Conservation (phyloP, 345 rosid species). For the Melastoma malabathricum region DNA sequence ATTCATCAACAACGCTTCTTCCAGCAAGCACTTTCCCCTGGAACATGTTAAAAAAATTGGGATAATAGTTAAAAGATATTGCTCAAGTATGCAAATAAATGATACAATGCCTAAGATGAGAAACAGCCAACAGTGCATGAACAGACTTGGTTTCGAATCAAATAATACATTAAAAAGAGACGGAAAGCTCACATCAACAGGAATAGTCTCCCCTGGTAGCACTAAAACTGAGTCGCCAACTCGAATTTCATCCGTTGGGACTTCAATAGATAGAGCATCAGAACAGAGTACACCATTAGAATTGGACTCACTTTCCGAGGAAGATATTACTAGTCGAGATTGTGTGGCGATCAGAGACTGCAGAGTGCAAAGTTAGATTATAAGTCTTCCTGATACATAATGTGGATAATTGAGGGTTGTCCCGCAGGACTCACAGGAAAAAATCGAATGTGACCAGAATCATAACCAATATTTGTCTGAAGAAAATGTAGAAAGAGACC, state of each 20-base stretch:
- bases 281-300: constrained; percentile 54
- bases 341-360: constrained; percentile 84
- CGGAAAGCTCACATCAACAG: constrained; percentile 65
- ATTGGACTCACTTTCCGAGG: constrained; percentile 46
- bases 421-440: too few relatives aligned
- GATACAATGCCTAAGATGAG: too few relatives aligned
- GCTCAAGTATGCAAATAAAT: not conserved
- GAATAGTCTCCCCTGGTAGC: constrained; percentile 91
- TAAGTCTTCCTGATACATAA: too few relatives aligned
- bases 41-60: not conserved
- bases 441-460: too few relatives aligned
- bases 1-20: constrained; percentile 93
- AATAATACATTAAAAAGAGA: not conserved
- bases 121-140: too few relatives aligned
- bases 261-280: constrained; percentile 72
- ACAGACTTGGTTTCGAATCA: not conserved
- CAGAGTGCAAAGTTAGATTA: constrained; percentile 15
- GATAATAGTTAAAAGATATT: not conserved
- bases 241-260: constrained; percentile 77
- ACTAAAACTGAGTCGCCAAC: constrained; percentile 79
- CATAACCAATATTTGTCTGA: too few relatives aligned
- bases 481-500: too few relatives aligned
- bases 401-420: too few relatives aligned
- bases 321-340: constrained; percentile 74
- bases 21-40: constrained; percentile 87